Evolutionary conservation across 2,329 filamentous ascomycete genomes (phyloP).

Genomic region (Elsinoe necatrix): DNA sequence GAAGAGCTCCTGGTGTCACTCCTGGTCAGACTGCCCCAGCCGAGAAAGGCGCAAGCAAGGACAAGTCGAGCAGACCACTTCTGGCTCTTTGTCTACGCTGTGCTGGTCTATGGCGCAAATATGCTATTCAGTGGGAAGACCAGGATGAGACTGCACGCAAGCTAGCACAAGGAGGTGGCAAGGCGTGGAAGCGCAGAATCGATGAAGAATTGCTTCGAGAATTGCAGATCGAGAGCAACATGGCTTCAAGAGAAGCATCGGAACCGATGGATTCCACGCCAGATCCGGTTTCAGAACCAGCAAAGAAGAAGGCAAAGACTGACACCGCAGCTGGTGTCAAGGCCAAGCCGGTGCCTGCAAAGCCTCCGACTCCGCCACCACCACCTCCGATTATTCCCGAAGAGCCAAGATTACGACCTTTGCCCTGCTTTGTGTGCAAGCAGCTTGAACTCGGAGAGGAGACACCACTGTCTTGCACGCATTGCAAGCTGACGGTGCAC

Average conservation of each 20-base stretch:
- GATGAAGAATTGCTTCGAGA: conserved; percentile 89
- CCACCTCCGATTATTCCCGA: conserved; percentile 62
- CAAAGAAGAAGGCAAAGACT: conserved; percentile 53
- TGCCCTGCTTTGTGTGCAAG: conserved; percentile 81
- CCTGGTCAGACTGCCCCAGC: conserved; percentile 61
- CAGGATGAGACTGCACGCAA: conserved; percentile 87
- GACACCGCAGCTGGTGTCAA: conserved; percentile 49
- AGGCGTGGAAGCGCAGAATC: conserved; percentile 77
- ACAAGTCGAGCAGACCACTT: conserved; percentile 66
- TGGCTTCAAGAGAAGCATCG: conserved; percentile 22
- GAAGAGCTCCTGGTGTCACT: conserved; percentile 71
- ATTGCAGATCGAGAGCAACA: conserved; percentile 50
- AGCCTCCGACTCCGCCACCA: conserved; percentile 45
- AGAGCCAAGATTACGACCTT: conserved; percentile 64
- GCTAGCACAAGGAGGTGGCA: conserved; percentile 69
- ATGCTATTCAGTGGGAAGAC: conserved; percentile 92
- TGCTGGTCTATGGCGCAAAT: conserved; percentile 88
- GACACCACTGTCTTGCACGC: conserved; percentile 63
- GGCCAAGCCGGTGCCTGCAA: conserved; percentile 43
- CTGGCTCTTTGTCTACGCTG: conserved; percentile 84
- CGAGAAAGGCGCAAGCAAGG: conserved; percentile 61
- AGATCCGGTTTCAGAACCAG: conserved; percentile 37
- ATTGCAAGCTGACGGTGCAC: conserved; percentile 88
- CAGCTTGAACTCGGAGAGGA: conserved; percentile 64
- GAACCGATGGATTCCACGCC: conserved; percentile 21